phyloP scores from a whole-genome alignment of 2,329 filamentous ascomycete species.

The Phialemonium atrogriseum region DNA sequence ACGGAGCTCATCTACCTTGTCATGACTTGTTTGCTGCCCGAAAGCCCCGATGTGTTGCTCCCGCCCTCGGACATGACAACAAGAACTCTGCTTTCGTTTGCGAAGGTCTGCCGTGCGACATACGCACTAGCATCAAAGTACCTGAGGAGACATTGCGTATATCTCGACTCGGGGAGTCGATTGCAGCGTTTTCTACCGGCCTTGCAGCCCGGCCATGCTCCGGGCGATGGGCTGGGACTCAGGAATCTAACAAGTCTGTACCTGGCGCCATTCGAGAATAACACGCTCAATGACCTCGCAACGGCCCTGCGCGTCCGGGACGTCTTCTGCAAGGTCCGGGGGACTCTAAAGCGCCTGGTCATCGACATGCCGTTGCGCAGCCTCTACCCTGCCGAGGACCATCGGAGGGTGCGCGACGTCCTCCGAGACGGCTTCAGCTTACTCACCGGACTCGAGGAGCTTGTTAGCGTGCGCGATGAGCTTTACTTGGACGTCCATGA shows the following conservation, averaged over 20 bases:
- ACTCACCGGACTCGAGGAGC: slow-evolving; percentile 36
- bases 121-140: slow-evolving; percentile 29
- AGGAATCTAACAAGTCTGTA: slow-evolving; percentile 29
- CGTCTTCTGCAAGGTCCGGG: slow-evolving; percentile 30
- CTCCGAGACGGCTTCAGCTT: slow-evolving; percentile 36
- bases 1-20: no score
- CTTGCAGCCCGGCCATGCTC: slow-evolving; percentile 21
- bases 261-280: slow-evolving; percentile 28
- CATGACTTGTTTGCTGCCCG: no score
- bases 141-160: slow-evolving; percentile 36
- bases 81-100: slow-evolving; percentile 34
- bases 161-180: slow-evolving; percentile 29
- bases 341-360: slow-evolving; percentile 33
- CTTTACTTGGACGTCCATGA: slow-evolving; percentile 25
- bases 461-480: slow-evolving; percentile 38
- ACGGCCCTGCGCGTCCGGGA: slow-evolving; percentile 31
- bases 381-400: slow-evolving; percentile 32
- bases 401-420: slow-evolving; percentile 27
- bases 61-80: slow-evolving; percentile 26
- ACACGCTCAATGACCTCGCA: slow-evolving; percentile 27
- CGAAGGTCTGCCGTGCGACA: slow-evolving; percentile 32
- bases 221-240: slow-evolving; percentile 19
- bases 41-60: no score
- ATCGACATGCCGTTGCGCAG: slow-evolving; percentile 39
- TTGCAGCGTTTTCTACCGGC: slow-evolving; percentile 24